Percentiles rank a stretch among this genome's conserved stretches.
Conservation (phyloP, 768 basidiomycete species). For the Amanita pallidorosea region DNA sequence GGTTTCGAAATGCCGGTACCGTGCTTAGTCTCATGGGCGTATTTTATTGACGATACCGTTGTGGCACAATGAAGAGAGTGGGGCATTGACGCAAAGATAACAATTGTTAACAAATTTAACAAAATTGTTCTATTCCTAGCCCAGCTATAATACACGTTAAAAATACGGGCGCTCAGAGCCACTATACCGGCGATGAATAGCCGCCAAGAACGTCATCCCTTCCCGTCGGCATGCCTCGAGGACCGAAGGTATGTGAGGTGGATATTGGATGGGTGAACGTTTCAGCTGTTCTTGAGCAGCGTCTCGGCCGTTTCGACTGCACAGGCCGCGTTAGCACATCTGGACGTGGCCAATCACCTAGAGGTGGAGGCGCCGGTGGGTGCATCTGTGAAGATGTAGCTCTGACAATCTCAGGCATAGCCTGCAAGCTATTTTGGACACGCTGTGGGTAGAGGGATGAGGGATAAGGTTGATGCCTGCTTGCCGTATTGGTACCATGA, state of each 20-base stretch:
- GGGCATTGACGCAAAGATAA: too few species aligned
- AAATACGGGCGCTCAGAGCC: too few species aligned
- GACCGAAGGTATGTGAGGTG: not conserved
- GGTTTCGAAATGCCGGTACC: too few species aligned
- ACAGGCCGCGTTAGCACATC: constrained; percentile 25
- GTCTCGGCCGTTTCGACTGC: constrained; percentile 9
- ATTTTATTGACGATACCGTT: too few species aligned
- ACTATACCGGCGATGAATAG: too few species aligned
- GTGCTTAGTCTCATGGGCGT: too few species aligned
- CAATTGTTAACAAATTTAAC: too few species aligned
- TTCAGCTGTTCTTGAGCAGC: not conserved
- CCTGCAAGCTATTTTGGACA: constrained; percentile 14
- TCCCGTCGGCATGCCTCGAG: not conserved
- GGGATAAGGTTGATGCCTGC: constrained; percentile 9
- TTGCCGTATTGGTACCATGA: constrained; percentile 11
- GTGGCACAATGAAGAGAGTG: too few species aligned
- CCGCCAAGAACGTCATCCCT: too few species aligned
- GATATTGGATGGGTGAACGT: not conserved
- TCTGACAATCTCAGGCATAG: constrained; percentile 8
- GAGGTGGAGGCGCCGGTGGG: constrained; percentile 27
- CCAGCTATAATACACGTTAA: too few species aligned
- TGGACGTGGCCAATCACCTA: constrained; percentile 45
- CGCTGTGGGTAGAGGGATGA: constrained; percentile 18
- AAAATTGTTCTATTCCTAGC: too few species aligned
- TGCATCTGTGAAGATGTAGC: constrained; percentile 8